Evolutionary conservation across 2,329 filamentous ascomycete species (phyloP), one percentile per base, ranked within the genome.

Genomic region (Aspergillus sp.): DNA sequence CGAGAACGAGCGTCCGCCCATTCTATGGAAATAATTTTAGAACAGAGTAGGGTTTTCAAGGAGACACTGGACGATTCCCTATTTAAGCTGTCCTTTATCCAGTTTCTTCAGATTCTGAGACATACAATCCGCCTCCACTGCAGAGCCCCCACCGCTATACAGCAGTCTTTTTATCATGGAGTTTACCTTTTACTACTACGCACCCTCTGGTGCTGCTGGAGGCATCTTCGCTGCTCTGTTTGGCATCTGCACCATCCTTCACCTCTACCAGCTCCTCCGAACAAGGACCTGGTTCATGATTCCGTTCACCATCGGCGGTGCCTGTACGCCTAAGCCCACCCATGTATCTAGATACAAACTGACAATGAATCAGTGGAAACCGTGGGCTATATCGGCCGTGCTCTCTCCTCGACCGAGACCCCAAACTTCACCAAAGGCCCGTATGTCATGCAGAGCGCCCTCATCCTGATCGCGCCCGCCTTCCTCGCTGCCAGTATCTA

Each of bases 321-420:
- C 71, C n/a, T 67, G 75, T 77, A 66, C 52, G 73, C 61, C 63
- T 27, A 19, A 44, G 5, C 6, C 25, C 11, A 17, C 12, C 2
- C 23, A 40, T 21, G 21, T 27, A 15, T 11, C 7, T 21, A 11
- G 3, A 8, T 11, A 17, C 19, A 44, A 39, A 23, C 7, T 27
- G 6, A 52, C 19, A 25, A 25, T 25, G 6, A 27, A 31, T 21
- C 37, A 83, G 81, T 84, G 66, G 81, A 85, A 63, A 68, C 72
- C 0, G 71, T 84, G 19, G 83, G 83, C 15, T 85, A 84, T 63
- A 66, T 82, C 40, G 81, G 78, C 12, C 79, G 84, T 53, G 70
- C 78, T 4, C 62, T 81, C 21, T 79, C 79, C 0, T 70, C 73
- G 0, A 52, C 62, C 0, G 68, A 82, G 55, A 43, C 64, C 3